phyloP scores from a whole-genome alignment of 176 grass and related monocot species.

The Zoysia japonica region DNA sequence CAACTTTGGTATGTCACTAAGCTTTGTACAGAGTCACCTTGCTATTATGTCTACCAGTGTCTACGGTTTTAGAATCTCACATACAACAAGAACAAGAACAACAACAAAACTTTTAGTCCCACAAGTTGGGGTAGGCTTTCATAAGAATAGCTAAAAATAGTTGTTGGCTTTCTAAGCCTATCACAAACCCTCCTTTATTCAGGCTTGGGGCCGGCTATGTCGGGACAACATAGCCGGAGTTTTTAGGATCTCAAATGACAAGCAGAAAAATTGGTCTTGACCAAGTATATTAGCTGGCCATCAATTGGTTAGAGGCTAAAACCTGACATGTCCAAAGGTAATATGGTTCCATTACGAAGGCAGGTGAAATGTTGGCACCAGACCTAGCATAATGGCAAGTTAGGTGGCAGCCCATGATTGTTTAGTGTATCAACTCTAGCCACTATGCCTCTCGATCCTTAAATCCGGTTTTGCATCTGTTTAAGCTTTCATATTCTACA shows the following conservation, averaged over 20 bases:
- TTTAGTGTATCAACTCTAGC: neutral
- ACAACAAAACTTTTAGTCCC: too few species aligned
- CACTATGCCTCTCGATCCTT: neutral
- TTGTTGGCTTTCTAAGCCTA: too few species aligned
- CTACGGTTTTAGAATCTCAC: neutral
- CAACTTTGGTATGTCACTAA: neutral
- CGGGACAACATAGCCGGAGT: too few species aligned
- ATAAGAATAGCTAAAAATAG: too few species aligned
- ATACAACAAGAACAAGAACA: neutral
- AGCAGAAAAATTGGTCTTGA: neutral
- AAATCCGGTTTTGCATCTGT: neutral
- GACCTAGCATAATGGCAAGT: neutral
- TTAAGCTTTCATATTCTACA: neutral
- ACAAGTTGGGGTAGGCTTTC: too few species aligned
- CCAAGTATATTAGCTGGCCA: neutral
- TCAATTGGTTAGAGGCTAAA: neutral
- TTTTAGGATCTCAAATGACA: neutral
- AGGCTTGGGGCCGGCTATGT: too few species aligned
- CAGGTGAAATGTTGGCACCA: neutral
- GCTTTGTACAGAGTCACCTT: neutral
- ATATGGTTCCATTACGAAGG: neutral
- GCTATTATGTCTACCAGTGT: neutral
- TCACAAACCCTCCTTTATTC: too few species aligned
- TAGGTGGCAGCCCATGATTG: neutral
- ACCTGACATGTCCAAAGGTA: neutral